These are phyloP conservation scores for Metschnikowia arizonensis DNA, from an alignment of 805 yeast species.

Conservation along the genomic window DNA sequence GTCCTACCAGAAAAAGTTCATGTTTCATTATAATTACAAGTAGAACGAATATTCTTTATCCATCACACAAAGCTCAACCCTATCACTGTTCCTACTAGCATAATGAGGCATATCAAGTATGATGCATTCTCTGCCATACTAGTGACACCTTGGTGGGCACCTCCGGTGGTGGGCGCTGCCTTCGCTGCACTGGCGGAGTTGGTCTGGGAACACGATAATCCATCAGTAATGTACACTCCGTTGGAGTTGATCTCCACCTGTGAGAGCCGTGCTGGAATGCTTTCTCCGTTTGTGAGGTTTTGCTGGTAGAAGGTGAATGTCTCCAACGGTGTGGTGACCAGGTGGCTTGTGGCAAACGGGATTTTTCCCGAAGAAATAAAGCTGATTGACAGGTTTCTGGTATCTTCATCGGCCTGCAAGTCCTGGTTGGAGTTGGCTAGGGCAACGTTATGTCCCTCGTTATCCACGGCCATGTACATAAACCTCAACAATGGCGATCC, in stretches of 20 bases:
- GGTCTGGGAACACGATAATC: neutral
- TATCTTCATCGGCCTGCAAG: conserved; percentile 8
- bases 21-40: too few species aligned
- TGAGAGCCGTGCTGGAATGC: conserved; percentile 26
- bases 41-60: neutral
- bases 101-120: conserved; percentile 2
- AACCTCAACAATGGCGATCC: conserved; percentile 57
- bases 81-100: conserved; percentile 9
- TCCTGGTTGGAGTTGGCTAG: conserved; percentile 45
- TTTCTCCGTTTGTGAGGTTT: conserved; percentile 8
- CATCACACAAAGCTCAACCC: conserved; percentile 2
- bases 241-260: conserved; percentile 26
- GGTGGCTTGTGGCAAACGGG: conserved; percentile 42
- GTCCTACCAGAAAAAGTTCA: neutral
- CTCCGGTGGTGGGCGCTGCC: conserved; percentile 11
- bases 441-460: conserved; percentile 53
- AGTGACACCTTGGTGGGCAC: conserved; percentile 3
- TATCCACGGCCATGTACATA: conserved; percentile 60
- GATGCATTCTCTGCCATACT: neutral
- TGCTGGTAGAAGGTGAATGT: conserved; percentile 13
- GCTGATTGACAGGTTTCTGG: conserved; percentile 20
- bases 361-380: conserved; percentile 40
- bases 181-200: conserved; percentile 20
- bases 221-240: conserved; percentile 25
- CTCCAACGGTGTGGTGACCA: neutral